A percentile compares a stretch with the other conserved stretches of the same genome.
Conservation (phyloP, 108 stramenopile genomes). For the Cyclotella choctawhatcheeana region DNA sequence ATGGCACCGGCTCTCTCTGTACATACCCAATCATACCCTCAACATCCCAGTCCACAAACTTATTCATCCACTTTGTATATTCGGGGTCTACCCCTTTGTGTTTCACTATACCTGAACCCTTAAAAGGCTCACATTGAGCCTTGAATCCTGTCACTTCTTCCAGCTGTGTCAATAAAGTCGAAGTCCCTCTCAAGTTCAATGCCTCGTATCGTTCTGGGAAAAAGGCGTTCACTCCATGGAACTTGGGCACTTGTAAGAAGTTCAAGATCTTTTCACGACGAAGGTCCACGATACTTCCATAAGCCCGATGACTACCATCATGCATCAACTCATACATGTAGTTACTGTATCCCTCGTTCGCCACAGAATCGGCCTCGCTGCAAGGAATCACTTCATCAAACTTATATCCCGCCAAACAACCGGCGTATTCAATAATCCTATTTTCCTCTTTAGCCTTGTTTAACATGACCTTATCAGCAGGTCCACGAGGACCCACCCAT, state of each 20-base stretch:
- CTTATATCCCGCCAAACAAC: constrained; percentile 29
- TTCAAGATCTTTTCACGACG: constrained; percentile 41
- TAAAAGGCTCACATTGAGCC: constrained; percentile 33
- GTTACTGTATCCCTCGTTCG: constrained; percentile 9
- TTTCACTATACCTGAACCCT: constrained; percentile 11
- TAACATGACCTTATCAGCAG: neutral
- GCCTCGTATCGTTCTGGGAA: constrained; percentile 43
- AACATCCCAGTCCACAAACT: constrained; percentile 53
- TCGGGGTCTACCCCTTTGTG: constrained; percentile 32
- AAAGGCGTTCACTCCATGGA: constrained; percentile 29
- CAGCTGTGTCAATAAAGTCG: constrained; percentile 18
- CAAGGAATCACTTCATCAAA: constrained; percentile 29
- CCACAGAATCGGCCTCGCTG: constrained; percentile 10
- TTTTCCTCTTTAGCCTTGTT: neutral
- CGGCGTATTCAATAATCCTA: neutral
- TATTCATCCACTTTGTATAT: constrained; percentile 49
- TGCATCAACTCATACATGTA: constrained; percentile 36
- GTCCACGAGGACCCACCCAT: constrained; percentile 33
- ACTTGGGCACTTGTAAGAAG: constrained; percentile 36
- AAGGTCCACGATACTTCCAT: constrained; percentile 35
- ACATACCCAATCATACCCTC: constrained; percentile 39
- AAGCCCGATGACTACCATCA: constrained; percentile 43
- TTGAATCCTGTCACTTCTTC: constrained; percentile 44
- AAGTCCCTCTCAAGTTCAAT: constrained; percentile 30
- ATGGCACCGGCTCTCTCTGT: constrained; percentile 9